Evolutionary conservation across 805 yeast genomes (phyloP).

Genomic region (Candida jianshihensis): DNA sequence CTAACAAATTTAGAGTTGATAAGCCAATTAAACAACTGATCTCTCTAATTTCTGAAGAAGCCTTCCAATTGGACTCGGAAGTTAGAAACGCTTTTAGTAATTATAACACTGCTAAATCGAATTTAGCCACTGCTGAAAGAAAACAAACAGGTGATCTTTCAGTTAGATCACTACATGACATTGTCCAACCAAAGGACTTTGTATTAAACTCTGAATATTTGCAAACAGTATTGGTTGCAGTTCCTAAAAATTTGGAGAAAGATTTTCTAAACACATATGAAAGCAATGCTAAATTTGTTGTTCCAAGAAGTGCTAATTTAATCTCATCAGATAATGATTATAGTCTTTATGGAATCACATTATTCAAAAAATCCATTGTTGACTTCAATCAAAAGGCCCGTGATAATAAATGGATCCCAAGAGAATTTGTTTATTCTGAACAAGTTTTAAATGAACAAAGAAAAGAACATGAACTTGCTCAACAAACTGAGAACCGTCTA

Average conservation of each 20-base stretch:
- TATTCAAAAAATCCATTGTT: conserved; percentile 74
- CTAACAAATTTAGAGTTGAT: conserved; percentile 79
- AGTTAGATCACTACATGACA: conserved; percentile 82
- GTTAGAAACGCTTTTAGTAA: conserved; percentile 66
- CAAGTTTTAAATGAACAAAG: conserved; percentile 64
- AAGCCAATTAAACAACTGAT: conserved; percentile 75
- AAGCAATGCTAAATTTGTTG: conserved; percentile 69
- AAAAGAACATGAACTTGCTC: conserved; percentile 72
- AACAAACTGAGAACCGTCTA: conserved; percentile 64
- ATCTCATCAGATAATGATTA: conserved; percentile 72
- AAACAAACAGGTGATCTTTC: conserved; percentile 91
- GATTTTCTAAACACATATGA: conserved; percentile 72
- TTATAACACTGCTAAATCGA: conserved; percentile 79
- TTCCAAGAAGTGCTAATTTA: conserved; percentile 79
- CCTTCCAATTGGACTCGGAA: conserved; percentile 77
- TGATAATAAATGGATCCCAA: conserved; percentile 84
- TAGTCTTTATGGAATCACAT: conserved; percentile 65
- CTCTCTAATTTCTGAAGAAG: conserved; percentile 64
- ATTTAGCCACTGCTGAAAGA: conserved; percentile 81
- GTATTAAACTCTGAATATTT: conserved; percentile 82
- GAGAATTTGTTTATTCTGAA: conserved; percentile 86
- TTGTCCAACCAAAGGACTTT: conserved; percentile 78
- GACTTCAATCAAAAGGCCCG: conserved; percentile 67
- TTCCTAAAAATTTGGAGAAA: conserved; percentile 57
- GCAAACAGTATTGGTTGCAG: conserved; percentile 80